phyloP scores from a whole-genome alignment of 768 basidiomycete species.

The Podaxis pistillaris region DNA sequence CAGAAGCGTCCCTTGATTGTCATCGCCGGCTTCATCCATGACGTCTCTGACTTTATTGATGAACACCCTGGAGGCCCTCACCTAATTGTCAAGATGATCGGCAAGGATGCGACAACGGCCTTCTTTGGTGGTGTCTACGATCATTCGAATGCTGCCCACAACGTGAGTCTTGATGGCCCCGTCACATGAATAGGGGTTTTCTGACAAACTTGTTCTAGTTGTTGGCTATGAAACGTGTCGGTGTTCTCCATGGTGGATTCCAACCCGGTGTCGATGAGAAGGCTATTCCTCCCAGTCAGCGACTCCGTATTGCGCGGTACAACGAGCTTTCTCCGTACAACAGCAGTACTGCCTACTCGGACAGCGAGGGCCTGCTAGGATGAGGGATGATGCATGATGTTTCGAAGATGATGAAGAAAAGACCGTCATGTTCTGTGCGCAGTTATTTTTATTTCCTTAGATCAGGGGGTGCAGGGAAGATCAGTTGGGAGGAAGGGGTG shows the following conservation, averaged over 20 bases:
- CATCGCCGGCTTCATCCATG: constrained; percentile 92
- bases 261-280: constrained; percentile 61
- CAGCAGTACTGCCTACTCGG: constrained; percentile 56
- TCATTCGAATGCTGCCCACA: constrained; percentile 87
- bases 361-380: constrained; percentile 52
- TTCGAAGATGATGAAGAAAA: not conserved
- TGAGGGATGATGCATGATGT: constrained; percentile 18
- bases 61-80: constrained; percentile 93
- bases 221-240: constrained; percentile 66
- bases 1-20: constrained; percentile 79
- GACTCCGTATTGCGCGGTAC: constrained; percentile 66
- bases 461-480: not conserved
- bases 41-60: constrained; percentile 78
- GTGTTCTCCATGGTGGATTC: constrained; percentile 58
- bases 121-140: constrained; percentile 94
- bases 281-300: constrained; percentile 69
- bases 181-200: not conserved
- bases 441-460: constrained; percentile 1
- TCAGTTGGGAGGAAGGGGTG: not conserved
- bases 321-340: constrained; percentile 54
- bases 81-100: constrained; percentile 79
- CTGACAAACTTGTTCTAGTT: constrained; percentile 30
- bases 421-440: not conserved
- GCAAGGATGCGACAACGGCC: constrained; percentile 88
- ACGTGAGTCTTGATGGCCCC: constrained; percentile 41